Percentiles rank a stretch among this genome's conserved stretches.
phyloP scores from a whole-genome alignment of 805 yeast genomes.

The Brettanomyces bruxellensis region DNA sequence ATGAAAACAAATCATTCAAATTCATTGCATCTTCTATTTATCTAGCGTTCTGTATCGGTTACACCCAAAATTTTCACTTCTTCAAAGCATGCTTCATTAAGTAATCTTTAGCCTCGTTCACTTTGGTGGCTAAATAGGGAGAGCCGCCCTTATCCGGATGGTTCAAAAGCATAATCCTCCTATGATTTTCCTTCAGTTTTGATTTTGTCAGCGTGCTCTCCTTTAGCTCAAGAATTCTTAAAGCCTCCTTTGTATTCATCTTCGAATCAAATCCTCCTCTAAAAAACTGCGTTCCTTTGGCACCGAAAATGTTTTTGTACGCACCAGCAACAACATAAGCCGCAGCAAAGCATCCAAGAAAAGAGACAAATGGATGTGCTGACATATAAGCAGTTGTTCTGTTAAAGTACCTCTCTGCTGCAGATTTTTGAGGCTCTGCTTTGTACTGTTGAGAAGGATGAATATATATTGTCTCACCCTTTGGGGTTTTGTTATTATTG shows the following conservation, averaged over 20 bases:
- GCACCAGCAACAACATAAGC: constrained; percentile 60
- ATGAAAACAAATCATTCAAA: no score
- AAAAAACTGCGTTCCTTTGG: constrained; percentile 52
- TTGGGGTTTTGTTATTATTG: constrained; percentile 7
- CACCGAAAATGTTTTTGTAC: constrained; percentile 59
- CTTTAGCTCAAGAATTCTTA: constrained; percentile 69
- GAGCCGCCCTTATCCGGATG: constrained; percentile 96
- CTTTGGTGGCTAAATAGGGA: constrained; percentile 79
- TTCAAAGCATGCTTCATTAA: constrained; percentile 54
- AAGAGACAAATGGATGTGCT: constrained; percentile 69
- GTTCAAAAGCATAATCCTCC: constrained; percentile 77
- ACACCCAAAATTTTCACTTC: constrained; percentile 13
- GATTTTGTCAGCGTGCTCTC: constrained; percentile 56
- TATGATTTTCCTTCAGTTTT: constrained; percentile 68
- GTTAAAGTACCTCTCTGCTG: constrained; percentile 59
- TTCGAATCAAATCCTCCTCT: constrained; percentile 91
- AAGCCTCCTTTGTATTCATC: constrained; percentile 83
- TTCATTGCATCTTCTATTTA: no score
- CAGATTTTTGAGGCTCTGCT: constrained; percentile 23
- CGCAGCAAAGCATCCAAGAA: constrained; percentile 57
- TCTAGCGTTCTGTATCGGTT: no score
- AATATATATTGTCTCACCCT: constrained; percentile 8
- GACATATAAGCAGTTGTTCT: constrained; percentile 50
- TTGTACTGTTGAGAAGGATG: constrained; percentile 18
- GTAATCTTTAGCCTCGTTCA: constrained; percentile 85